phyloP scores from a whole-genome alignment of 306 rosid species.

The Crataegus laevigata region DNA sequence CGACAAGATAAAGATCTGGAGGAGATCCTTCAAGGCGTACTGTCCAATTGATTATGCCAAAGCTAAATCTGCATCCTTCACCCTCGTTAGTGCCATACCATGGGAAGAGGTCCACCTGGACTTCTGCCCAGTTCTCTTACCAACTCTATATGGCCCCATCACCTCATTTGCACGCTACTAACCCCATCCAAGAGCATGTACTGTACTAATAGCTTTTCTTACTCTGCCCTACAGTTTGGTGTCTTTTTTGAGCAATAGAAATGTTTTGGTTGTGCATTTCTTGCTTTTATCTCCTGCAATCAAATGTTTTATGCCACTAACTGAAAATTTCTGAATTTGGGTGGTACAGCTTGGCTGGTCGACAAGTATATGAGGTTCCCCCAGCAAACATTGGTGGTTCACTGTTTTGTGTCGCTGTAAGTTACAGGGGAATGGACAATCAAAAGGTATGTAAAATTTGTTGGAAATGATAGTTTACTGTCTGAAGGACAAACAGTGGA shows the following conservation, averaged over 20 bases:
- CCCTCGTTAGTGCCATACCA: not conserved
- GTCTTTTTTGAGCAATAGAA: not conserved
- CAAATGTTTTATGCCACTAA: not conserved
- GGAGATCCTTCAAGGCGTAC: not conserved
- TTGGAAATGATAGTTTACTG: slow-evolving; percentile 4
- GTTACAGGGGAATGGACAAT: slow-evolving; percentile 70
- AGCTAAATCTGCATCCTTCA: not conserved
- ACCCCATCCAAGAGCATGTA: not conserved
- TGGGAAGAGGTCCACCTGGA: not conserved
- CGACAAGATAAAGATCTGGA: not conserved
- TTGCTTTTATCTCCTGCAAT: not conserved
- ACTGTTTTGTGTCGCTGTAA: slow-evolving; percentile 59
- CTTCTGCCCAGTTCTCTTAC: not conserved
- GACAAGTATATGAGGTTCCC: slow-evolving; percentile 80
- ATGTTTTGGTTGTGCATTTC: not conserved
- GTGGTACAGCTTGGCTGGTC: slow-evolving; percentile 77
- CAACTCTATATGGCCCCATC: not conserved
- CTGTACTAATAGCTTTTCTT: not conserved
- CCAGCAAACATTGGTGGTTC: slow-evolving; percentile 65
- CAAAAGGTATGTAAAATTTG: slow-evolving; percentile 50
- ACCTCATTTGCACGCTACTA: not conserved
- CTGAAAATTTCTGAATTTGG: slow-evolving; percentile 9
- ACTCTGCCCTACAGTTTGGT: not conserved
- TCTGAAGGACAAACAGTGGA: not conserved
- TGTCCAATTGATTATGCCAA: not conserved